Evolutionary conservation across 768 basidiomycete species (phyloP).

Genomic region (Lyophyllum decastes): DNA sequence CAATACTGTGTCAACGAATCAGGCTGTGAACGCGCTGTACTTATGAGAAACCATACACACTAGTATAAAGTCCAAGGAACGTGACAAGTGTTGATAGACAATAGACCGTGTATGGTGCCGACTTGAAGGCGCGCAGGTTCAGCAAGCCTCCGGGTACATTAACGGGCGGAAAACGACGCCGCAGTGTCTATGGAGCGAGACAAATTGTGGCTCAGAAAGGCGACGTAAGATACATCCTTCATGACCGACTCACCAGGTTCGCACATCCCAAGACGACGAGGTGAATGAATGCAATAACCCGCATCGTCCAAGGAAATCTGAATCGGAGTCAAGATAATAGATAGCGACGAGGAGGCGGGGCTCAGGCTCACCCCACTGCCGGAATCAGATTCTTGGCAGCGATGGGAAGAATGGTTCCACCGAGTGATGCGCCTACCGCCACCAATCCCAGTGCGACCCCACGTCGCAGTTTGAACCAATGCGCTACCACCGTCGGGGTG

Average conservation of each 20-base stretch:
- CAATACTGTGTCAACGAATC: slow-evolving; percentile 40
- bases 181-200: slow-evolving; percentile 30
- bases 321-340: neutral
- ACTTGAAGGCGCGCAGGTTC: slow-evolving; percentile 53
- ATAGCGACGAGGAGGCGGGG: neutral
- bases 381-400: slow-evolving; percentile 56
- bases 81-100: slow-evolving; percentile 53
- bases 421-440: slow-evolving; percentile 67
- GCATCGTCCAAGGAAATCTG: slow-evolving; percentile 81
- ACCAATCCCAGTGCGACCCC: slow-evolving; percentile 59
- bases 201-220: neutral
- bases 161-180: slow-evolving; percentile 55
- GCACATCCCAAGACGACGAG: slow-evolving; percentile 49
- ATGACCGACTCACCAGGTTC: slow-evolving; percentile 44
- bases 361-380: slow-evolving; percentile 35
- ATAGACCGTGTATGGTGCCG: slow-evolving; percentile 55
- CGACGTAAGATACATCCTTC: neutral
- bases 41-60: slow-evolving; percentile 29
- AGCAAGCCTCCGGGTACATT: slow-evolving; percentile 59
- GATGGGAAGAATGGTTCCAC: slow-evolving; percentile 71
- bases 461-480: slow-evolving; percentile 72
- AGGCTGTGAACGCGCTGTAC: neutral
- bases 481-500: slow-evolving; percentile 57
- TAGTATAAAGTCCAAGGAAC: slow-evolving; percentile 73
- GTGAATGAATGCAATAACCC: slow-evolving; percentile 67